A percentile compares a stretch with the other conserved stretches of the same genome.
Conservation (phyloP, 2,329 filamentous ascomycete genomes). For the Sordariomycetes sp. region DNA sequence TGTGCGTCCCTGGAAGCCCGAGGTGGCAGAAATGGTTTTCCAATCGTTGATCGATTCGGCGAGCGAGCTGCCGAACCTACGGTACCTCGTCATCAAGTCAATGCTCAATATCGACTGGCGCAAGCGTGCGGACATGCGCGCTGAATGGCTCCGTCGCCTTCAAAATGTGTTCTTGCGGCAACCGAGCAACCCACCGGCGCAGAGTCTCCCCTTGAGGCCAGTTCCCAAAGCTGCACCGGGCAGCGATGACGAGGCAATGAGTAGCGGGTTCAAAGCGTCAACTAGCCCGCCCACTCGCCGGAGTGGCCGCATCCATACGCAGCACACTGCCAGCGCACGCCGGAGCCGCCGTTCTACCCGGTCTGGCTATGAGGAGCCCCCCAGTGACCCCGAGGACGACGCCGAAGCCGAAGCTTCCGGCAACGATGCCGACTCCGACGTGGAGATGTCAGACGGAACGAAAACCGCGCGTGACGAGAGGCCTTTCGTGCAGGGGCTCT, state of each 20-base stretch:
- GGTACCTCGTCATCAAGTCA: constrained; percentile 61
- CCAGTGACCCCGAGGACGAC: constrained; percentile 7
- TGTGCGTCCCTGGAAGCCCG: constrained; percentile 62
- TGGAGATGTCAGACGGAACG: not conserved
- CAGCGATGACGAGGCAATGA: not conserved
- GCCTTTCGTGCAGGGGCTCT: constrained; percentile 53
- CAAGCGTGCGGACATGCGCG: constrained; percentile 67
- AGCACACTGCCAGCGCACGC: constrained; percentile 11
- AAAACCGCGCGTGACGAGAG: constrained; percentile 6
- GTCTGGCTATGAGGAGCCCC: not conserved
- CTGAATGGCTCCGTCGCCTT: constrained; percentile 65
- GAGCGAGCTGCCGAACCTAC: constrained; percentile 51
- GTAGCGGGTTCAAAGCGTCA: not conserved
- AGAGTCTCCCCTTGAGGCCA: constrained; percentile 22
- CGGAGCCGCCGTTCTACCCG: not conserved
- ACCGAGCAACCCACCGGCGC: constrained; percentile 26
- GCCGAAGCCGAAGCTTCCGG: constrained; percentile 5
- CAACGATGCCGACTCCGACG: constrained; percentile 6
- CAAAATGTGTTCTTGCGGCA: constrained; percentile 53
- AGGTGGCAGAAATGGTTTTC: constrained; percentile 67
- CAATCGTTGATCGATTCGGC: constrained; percentile 67
- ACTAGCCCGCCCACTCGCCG: not conserved
- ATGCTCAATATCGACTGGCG: constrained; percentile 77
- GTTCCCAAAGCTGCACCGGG: not conserved
- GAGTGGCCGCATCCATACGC: constrained; percentile 19